Evolutionary conservation across 2,329 filamentous ascomycete genomes (phyloP).

Genomic region (Nannizziopsis arthrosporioides): DNA sequence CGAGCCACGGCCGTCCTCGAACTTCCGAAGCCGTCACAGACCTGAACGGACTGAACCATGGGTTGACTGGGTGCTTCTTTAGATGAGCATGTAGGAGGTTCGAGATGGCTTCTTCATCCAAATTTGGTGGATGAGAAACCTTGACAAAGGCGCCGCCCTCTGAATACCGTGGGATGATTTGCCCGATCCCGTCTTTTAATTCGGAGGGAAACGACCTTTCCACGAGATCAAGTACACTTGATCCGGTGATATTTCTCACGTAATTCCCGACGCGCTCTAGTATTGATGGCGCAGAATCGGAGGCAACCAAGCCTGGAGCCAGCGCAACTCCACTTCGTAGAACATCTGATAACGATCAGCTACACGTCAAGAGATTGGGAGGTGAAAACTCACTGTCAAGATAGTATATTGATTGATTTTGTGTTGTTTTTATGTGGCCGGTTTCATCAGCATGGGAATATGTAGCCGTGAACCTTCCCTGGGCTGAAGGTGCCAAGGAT

Average conservation of each 20-base stretch:
- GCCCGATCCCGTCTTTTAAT: slow-evolving; percentile 57
- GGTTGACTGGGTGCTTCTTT: slow-evolving; percentile 58
- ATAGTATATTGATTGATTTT: slow-evolving; percentile 76
- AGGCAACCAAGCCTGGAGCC: slow-evolving; percentile 43
- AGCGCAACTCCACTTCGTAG: slow-evolving; percentile 68
- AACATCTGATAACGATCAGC: slow-evolving; percentile 46
- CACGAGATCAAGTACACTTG: slow-evolving; percentile 46
- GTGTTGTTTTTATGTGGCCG: slow-evolving; percentile 66
- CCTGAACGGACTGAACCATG: slow-evolving; percentile 80
- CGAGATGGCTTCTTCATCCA: slow-evolving; percentile 46
- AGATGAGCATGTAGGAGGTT: slow-evolving; percentile 52
- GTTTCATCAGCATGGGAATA: slow-evolving; percentile 20
- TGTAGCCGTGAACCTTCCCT: slow-evolving; percentile 3
- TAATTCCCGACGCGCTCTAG: slow-evolving; percentile 41
- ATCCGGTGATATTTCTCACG: slow-evolving; percentile 40
- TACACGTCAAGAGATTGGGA: not conserved
- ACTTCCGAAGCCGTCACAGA: slow-evolving; percentile 62
- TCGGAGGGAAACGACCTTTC: slow-evolving; percentile 52
- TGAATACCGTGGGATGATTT: slow-evolving; percentile 72
- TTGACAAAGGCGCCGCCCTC: slow-evolving; percentile 93
- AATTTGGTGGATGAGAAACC: slow-evolving; percentile 48
- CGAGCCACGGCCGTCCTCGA: slow-evolving; percentile 78
- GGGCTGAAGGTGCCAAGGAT: not conserved
- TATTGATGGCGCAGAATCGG: slow-evolving; percentile 35
- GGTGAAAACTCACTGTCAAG: slow-evolving; percentile 58